Evolutionary conservation across 2,329 filamentous ascomycete genomes (phyloP).

Genomic region (Fusarium sp.): DNA sequence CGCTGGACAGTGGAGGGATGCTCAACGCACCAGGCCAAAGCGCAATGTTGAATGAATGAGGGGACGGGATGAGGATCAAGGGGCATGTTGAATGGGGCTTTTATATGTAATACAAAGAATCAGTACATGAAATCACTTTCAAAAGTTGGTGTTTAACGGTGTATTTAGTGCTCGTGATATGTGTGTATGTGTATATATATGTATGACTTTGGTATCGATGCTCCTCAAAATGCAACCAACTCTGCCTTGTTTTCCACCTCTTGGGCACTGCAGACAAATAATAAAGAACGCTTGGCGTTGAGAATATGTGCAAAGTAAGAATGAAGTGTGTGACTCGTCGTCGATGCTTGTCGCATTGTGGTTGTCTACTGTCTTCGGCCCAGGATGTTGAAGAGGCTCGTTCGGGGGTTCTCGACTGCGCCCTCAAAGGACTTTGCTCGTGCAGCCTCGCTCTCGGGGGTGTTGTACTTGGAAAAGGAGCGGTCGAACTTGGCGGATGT

Average conservation of each 20-base stretch:
- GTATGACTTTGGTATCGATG: conserved; percentile 36
- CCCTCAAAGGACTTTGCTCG: conserved; percentile 54
- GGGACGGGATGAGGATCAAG: conserved; percentile 23
- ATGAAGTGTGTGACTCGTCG: neutral
- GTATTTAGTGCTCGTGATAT: conserved; percentile 33
- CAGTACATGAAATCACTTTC: conserved; percentile 8
- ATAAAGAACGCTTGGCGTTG: conserved; percentile 39
- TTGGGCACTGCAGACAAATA: conserved; percentile 14
- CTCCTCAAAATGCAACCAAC: conserved; percentile 11
- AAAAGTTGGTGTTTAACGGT: conserved; percentile 3
- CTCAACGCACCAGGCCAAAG: conserved; percentile 7
- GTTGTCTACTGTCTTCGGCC: conserved; percentile 49
- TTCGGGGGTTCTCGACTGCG: conserved; percentile 53
- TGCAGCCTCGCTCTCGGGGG: conserved; percentile 54
- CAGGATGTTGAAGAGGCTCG: conserved; percentile 54
- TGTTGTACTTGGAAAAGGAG: conserved; percentile 58
- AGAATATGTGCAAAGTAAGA: conserved; percentile 22
- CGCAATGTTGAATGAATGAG: conserved; percentile 26
- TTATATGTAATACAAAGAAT: conserved; percentile 46
- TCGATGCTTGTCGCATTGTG: neutral
- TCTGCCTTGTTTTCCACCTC: conserved; percentile 7
- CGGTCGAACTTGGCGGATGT: conserved; percentile 56
- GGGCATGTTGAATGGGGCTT: conserved; percentile 14
- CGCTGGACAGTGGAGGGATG: conserved; percentile 11
- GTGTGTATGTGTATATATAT: neutral